phyloP scores from a whole-genome alignment of 2,329 filamentous ascomycete species.

The Orbilia blumenaviensis region DNA sequence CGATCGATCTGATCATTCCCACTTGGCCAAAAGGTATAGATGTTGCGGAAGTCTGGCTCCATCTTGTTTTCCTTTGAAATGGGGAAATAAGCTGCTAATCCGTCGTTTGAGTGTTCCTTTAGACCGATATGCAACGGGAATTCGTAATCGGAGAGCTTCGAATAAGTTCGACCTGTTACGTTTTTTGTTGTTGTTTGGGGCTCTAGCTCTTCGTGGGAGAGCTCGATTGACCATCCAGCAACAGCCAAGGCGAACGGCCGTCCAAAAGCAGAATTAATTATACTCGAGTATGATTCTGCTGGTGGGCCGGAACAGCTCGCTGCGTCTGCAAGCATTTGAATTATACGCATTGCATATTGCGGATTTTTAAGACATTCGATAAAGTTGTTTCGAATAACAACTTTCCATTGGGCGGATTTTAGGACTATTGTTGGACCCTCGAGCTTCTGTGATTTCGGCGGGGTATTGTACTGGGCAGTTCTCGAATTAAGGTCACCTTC shows the following conservation, averaged over 20 bases:
- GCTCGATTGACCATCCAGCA: neutral
- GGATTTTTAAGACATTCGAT: neutral
- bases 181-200: neutral
- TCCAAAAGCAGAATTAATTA: neutral
- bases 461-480: neutral
- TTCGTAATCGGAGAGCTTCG: neutral
- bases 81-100: neutral
- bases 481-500: neutral
- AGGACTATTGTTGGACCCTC: neutral
- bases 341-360: neutral
- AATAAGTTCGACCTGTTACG: neutral
- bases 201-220: neutral
- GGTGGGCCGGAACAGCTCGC: neutral
- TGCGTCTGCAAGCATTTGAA: neutral
- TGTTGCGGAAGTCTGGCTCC: neutral
- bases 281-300: neutral
- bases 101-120: neutral
- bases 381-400: neutral
- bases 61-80: neutral
- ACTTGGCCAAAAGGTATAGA: neutral
- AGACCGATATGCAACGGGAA: neutral
- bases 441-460: neutral
- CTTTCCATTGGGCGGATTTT: neutral
- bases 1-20: neutral
- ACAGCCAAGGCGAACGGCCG: neutral